Percentiles rank a stretch among this genome's conserved stretches.
Evolutionary conservation across 345 rosid genomes (phyloP).

Genomic region (Melaleuca quinquenervia): DNA sequence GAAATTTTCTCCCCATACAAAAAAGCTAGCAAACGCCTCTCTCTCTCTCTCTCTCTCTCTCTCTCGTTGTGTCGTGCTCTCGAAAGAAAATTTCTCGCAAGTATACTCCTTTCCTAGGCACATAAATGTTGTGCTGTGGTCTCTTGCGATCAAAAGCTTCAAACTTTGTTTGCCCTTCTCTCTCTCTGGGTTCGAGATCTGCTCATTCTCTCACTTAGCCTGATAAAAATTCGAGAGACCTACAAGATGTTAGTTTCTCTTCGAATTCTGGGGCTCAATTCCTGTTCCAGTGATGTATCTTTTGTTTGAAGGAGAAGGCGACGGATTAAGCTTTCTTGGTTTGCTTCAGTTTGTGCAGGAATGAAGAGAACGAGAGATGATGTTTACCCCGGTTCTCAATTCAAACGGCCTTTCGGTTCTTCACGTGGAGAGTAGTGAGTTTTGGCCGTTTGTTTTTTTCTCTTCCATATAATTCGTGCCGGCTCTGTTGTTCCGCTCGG

Average conservation of each 20-base stretch:
- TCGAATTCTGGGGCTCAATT: background rate
- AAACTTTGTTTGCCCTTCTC: background rate
- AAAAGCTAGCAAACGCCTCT: background rate
- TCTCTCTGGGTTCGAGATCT: background rate
- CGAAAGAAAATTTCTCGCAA: background rate
- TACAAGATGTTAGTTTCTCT: background rate
- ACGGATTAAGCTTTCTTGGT: background rate
- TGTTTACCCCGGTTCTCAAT: constrained; percentile 48
- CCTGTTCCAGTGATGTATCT: background rate
- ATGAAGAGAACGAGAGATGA: constrained; percentile 80
- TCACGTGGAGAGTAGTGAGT: constrained; percentile 79
- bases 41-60: background rate
- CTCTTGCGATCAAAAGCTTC: background rate
- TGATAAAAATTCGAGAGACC: background rate
- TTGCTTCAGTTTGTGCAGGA: constrained; percentile 10
- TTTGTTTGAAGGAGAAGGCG: background rate
- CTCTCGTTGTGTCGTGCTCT: background rate
- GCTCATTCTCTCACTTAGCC: background rate
- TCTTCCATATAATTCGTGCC: background rate
- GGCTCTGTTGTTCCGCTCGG: background rate
- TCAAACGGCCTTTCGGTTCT: constrained; percentile 59
- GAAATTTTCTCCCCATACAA: background rate
- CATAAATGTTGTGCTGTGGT: background rate
- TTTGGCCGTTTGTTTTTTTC: background rate
- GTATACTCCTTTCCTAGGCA: background rate